Percentiles rank a stretch among this genome's conserved stretches.
Conservation (phyloP, 78 protist species). For the Dictyostelium intermedium region DNA sequence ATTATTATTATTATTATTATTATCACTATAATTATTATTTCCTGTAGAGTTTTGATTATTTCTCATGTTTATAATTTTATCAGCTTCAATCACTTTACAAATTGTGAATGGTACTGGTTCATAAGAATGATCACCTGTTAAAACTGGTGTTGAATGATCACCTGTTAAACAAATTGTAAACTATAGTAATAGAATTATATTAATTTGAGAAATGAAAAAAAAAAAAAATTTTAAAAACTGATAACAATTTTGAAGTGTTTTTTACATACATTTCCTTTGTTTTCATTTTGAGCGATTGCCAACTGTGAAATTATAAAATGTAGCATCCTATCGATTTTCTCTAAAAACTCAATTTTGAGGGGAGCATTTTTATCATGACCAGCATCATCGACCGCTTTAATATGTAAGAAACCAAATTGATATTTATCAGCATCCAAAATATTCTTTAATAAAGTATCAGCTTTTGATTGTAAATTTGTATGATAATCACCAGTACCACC, state of each 20-base stretch:
- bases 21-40: not conserved
- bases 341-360: slow-evolving; percentile 64
- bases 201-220: too few species aligned
- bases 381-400: slow-evolving; percentile 92
- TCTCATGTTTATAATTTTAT: not conserved
- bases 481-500: slow-evolving; percentile 93
- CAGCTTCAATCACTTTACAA: slow-evolving; percentile 3
- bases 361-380: slow-evolving; percentile 85
- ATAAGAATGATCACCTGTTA: slow-evolving; percentile 85
- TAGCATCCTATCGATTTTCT: slow-evolving; percentile 67
- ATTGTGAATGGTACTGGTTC: slow-evolving; percentile 89
- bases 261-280: slow-evolving; percentile 10
- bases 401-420: slow-evolving; percentile 89
- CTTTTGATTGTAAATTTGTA: slow-evolving; percentile 86
- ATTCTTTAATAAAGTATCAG: slow-evolving; percentile 14
- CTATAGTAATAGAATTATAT: too few species aligned
- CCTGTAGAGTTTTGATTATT: not conserved
- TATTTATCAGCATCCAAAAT: slow-evolving; percentile 28
- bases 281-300: not conserved
- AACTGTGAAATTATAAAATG: not conserved
- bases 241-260: too few species aligned
- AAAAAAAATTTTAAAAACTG: too few species aligned
- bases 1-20: not conserved
- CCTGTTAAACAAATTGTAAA: slow-evolving; percentile 84
- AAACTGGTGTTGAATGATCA: slow-evolving; percentile 92